Conservation (phyloP, 768 basidiomycete species). For the Arthromyces matolae region DNA sequence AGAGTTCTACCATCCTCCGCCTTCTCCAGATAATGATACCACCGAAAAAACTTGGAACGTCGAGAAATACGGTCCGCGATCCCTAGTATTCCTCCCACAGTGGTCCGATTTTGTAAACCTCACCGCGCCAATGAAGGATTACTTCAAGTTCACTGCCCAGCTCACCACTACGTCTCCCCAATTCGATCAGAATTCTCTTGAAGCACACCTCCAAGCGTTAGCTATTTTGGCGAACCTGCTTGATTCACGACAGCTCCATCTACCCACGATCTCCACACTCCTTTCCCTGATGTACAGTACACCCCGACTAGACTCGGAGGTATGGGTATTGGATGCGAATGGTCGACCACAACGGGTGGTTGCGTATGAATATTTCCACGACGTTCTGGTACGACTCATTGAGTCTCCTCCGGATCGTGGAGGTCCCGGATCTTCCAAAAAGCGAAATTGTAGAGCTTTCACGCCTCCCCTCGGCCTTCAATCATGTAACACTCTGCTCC, state of each 20-base stretch:
- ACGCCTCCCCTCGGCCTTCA: conserved; percentile 18
- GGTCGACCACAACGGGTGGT: conserved; percentile 27
- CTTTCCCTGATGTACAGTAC: conserved; percentile 44
- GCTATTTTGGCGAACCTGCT: conserved; percentile 53
- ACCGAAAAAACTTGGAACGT: background rate
- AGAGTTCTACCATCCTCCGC: conserved; percentile 45
- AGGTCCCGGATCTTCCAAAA: background rate
- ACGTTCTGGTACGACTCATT: conserved; percentile 40
- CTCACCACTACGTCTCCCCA: conserved; percentile 1
- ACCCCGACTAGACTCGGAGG: conserved; percentile 36
- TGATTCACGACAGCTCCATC: conserved; percentile 46
- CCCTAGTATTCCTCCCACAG: conserved; percentile 3
- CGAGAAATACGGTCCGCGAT: conserved; percentile 12
- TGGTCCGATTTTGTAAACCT: background rate
- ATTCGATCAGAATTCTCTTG: conserved; percentile 18
- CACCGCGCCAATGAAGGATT: background rate
- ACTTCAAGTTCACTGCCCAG: background rate
- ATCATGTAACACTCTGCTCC: conserved; percentile 57
- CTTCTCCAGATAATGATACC: conserved; percentile 22
- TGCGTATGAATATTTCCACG: conserved; percentile 47
- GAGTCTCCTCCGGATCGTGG: conserved; percentile 24
- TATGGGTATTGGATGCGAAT: conserved; percentile 33
- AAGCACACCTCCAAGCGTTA: conserved; percentile 53
- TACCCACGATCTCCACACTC: conserved; percentile 39
- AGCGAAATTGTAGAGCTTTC: conserved; percentile 2